Conservation (phyloP, 2,329 filamentous ascomycete genomes). For the Plenodomus lindquistii region DNA sequence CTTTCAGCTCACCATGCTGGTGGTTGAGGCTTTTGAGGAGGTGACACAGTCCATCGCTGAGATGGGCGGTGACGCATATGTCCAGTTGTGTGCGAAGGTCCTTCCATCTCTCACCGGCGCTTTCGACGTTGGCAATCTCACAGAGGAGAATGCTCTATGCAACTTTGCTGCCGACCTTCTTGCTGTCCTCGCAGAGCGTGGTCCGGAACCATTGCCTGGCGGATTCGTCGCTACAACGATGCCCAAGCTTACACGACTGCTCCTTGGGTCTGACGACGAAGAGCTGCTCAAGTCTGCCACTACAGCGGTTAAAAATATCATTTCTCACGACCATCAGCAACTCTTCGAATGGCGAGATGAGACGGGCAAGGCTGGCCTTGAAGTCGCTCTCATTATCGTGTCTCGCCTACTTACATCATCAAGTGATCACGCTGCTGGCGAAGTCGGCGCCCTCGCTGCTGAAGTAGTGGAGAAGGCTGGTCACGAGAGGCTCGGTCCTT, state of each 20-base stretch:
- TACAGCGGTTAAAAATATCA: constrained; percentile 83
- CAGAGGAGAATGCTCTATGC: constrained; percentile 80
- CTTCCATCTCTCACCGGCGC: constrained; percentile 85
- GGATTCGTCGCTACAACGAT: constrained; percentile 85
- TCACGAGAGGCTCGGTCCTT: constrained; percentile 85
- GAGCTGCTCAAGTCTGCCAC: constrained; percentile 87
- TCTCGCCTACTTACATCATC: constrained; percentile 82
- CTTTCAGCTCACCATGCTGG: constrained; percentile 86
- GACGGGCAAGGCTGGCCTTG: constrained; percentile 78
- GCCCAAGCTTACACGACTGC: constrained; percentile 80
- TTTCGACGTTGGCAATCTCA: constrained; percentile 85
- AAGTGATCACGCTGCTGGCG: constrained; percentile 91
- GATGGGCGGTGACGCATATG: constrained; percentile 68
- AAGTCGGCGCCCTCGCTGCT: constrained; percentile 91
- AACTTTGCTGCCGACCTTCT: constrained; percentile 87
- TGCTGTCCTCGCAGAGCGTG: constrained; percentile 78
- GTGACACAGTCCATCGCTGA: constrained; percentile 72
- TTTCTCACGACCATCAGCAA: constrained; percentile 87
- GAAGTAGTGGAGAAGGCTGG: constrained; percentile 96
- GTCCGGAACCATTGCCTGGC: constrained; percentile 79
- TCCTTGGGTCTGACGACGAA: constrained; percentile 83
- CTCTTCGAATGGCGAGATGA: constrained; percentile 84
- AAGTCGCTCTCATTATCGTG: constrained; percentile 88
- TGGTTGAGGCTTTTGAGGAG: constrained; percentile 90
- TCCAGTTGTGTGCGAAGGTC: constrained; percentile 80